Evolutionary conservation across 2,329 filamentous ascomycete species (phyloP).

Genomic region (Botryotinia narcissicola): DNA sequence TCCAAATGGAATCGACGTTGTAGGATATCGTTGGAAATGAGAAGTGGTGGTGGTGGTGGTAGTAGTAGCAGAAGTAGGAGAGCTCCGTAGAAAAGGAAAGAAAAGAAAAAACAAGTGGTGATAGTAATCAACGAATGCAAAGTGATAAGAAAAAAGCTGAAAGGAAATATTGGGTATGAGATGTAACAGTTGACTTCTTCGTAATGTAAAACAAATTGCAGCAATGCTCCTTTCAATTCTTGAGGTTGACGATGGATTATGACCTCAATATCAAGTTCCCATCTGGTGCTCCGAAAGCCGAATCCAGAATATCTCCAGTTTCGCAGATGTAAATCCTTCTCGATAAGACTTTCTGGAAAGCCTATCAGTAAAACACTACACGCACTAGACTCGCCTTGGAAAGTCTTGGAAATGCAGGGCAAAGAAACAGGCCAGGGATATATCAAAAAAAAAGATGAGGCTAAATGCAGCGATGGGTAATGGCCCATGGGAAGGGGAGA

Average conservation of each 20-base stretch:
- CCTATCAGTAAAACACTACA: constrained; percentile 4
- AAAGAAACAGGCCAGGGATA: not conserved
- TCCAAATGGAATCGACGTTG: not conserved
- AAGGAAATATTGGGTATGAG: too few relatives aligned
- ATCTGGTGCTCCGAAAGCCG: not conserved
- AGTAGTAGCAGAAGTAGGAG: not conserved
- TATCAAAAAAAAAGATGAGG: not conserved
- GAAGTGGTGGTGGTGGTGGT: not conserved
- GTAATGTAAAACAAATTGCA: not conserved
- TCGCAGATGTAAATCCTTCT: not conserved
- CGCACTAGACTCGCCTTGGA: constrained; percentile 8
- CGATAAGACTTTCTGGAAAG: constrained; percentile 10
- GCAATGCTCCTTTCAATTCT: not conserved
- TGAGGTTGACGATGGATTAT: not conserved
- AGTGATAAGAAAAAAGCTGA: not conserved
- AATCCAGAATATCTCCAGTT: not conserved
- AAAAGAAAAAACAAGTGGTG: not conserved
- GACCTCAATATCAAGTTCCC: constrained; percentile 1
- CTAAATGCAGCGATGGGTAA: not conserved
- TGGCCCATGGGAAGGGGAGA: not conserved
- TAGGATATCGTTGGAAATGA: not conserved
- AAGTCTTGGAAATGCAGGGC: constrained; percentile 16
- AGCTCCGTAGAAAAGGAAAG: not conserved
- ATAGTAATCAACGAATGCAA: not conserved
- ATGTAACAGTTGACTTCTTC: not conserved